Conservation (phyloP, 768 basidiomycete species). For the Crassisporium funariophilum region DNA sequence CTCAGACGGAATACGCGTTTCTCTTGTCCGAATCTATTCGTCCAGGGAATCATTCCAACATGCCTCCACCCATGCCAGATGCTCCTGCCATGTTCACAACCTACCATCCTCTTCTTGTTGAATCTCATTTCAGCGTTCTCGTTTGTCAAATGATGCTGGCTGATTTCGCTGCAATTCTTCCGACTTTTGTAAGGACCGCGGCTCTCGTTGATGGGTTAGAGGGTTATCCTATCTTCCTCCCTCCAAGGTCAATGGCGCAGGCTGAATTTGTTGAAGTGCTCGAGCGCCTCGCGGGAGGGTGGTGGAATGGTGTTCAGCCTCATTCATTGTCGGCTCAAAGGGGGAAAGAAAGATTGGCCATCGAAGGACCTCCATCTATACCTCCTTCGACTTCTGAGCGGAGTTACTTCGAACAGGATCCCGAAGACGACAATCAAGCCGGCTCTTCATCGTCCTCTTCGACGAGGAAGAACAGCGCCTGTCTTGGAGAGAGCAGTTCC, state of each 20-base stretch:
- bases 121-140: conserved; percentile 81
- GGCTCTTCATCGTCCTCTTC: conserved; percentile 18
- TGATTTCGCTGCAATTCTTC: conserved; percentile 64
- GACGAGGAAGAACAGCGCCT: conserved; percentile 24
- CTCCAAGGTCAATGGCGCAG: conserved; percentile 87
- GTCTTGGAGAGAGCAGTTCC: conserved; percentile 3
- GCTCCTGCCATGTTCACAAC: conserved; percentile 75
- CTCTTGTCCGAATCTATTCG: conserved; percentile 65
- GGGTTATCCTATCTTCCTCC: conserved; percentile 86
- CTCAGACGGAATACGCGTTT: conserved; percentile 67
- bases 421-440: conserved; percentile 10
- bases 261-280: conserved; percentile 87
- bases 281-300: conserved; percentile 77
- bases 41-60: conserved; percentile 51
- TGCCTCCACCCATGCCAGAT: conserved; percentile 38
- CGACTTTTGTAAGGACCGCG: conserved; percentile 67
- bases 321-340: conserved; percentile 47
- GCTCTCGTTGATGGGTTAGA: conserved; percentile 79
- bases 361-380: conserved; percentile 37
- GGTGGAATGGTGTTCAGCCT: conserved; percentile 65
- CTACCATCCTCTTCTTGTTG: conserved; percentile 88
- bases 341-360: conserved; percentile 45
- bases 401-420: conserved; percentile 14
- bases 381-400: conserved; percentile 27
- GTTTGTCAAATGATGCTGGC: conserved; percentile 78